Base-by-base conservation (phyloP, 345 rosid genomes). In the Corchorus capsularis region DNA sequence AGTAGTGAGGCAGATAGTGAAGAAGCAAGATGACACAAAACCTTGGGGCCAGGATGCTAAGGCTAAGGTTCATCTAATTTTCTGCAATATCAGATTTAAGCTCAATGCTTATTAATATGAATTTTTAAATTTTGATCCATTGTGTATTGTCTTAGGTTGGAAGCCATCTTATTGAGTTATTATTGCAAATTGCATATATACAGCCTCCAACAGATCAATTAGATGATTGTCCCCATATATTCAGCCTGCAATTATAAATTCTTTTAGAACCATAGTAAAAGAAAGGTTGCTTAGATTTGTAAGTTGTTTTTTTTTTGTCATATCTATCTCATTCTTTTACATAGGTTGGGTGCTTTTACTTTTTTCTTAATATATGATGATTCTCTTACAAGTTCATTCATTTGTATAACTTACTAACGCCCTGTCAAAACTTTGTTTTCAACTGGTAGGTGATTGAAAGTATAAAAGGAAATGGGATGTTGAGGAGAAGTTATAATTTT, bases 211-310 rank as follows among this genome's bases (percentile, higher is more conserved):
- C 85, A 76, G 78, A 88, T 85, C 92, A 90, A 81, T 78, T 82
- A 76, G 92, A 75, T 55, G 86, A 88, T 80, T 82, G 71, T 81
- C 94, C 91, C 56, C 97, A 78, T 95, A 94, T 78, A 79, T 92
- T 70, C 90, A 90, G 52, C 99, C 99, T 79, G 99, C 99, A 85
- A 93, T 96, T 91, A 54, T 79, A 69, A 98, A 96, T 80, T 81
- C 89, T 15, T 80, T 85, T 63, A 89, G 72, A 85, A 84, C 88
- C 53, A 71, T 83, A 82, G 71, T 81, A 17, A 83, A 84, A 72
- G 91, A 80, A 78, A 80, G n/a, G n/a, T n/a, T n/a, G n/a, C n/a
- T n/a, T n/a, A n/a, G n/a, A n/a, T n/a, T n/a, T n/a, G n/a, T n/a
- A n/a, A n/a, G n/a, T n/a, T n/a, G n/a, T n/a, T n/a, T n/a, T n/a